Evolutionary conservation across 306 rosid species (phyloP), one percentile per base, ranked within the genome.

Genomic region (Rubus idaeus): DNA sequence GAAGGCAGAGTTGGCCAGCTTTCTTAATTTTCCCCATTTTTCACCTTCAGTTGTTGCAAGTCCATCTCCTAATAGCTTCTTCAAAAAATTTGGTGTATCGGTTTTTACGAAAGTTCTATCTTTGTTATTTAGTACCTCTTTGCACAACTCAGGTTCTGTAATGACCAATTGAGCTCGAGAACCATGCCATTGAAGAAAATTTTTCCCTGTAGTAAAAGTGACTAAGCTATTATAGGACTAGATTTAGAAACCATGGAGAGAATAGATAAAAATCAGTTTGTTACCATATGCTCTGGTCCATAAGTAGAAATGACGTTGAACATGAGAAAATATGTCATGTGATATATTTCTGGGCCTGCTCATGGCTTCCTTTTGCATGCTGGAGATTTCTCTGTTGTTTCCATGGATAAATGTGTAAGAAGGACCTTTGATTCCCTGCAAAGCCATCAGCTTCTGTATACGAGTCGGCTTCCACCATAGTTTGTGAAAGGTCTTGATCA

Each of bases 401-500:
- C 76, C 83, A 60, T 68, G 46, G 65, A 80, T n/a, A 68, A 75
- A 10, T 74, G 47, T 60, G 79, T 74, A 74, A 50, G 83, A 10
- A 57, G 83, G 83, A 40, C 83, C 79, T 56, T 37, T 50, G 64
- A 74, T 60, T 57, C 83, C 83, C 57, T 80, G 79, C 57, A 26
- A 42, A 57, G 16, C 21, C 83, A 80, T 45, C 45, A 14, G 2
- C 46, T 77, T 13, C 20, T 71, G 58, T 13, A 79, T 49, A 10
- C 45, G 72, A 21, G 5, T 84, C 17, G 85, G 85, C 11, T 46
- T 71, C 85, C 83, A 84, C 88, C 88, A 84, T 62, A 71, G 53
- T 61, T 72, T 79, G 30, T 8, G 68, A 37, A 83, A 8, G 40
- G 47, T 17, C 66, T 47, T 57, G 56, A 77, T 23, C 21, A 67